These are phyloP conservation scores for Colletotrichum liriopes DNA, from an alignment of 2,329 filamentous ascomycete genomes.

Conservation along the genomic window DNA sequence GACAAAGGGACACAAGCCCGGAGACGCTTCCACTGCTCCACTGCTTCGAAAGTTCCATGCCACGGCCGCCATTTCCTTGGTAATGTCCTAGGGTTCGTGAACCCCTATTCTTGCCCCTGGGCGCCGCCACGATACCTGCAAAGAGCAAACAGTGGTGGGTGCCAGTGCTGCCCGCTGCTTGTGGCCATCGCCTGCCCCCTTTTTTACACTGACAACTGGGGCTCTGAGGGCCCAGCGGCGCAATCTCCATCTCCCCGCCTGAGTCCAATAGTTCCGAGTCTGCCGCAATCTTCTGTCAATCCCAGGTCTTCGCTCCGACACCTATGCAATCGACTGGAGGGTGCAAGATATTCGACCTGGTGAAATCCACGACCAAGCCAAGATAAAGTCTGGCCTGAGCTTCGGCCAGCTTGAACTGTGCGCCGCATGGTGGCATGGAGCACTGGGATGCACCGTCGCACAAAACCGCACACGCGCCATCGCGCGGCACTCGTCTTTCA, in stretches of 20 bases:
- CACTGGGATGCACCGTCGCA: slow-evolving; percentile 31
- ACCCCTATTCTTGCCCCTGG: slow-evolving; percentile 38
- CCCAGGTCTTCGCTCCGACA: not conserved
- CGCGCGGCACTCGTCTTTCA: slow-evolving; percentile 30
- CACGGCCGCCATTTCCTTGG: slow-evolving; percentile 17
- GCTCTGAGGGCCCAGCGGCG: slow-evolving; percentile 13
- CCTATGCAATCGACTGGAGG: not conserved
- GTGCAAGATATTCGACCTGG: slow-evolving; percentile 9
- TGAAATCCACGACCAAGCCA: slow-evolving; percentile 15
- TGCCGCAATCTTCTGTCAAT: slow-evolving; percentile 5
- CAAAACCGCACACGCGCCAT: slow-evolving; percentile 35
- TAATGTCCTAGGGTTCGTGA: slow-evolving; percentile 29
- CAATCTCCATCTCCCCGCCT: slow-evolving; percentile 31
- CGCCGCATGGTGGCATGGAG: slow-evolving; percentile 9
- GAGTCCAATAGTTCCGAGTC: slow-evolving; percentile 13
- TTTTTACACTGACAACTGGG: slow-evolving; percentile 24
- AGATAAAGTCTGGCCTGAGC: slow-evolving; percentile 34
- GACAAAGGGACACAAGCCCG: slow-evolving; percentile 33
- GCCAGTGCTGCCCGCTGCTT: not conserved
- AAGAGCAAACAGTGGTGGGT: not conserved
- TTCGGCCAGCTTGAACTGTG: slow-evolving; percentile 32
- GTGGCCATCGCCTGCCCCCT: slow-evolving; percentile 20
- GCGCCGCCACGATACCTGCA: slow-evolving; percentile 13
- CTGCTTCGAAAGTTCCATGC: slow-evolving; percentile 41
- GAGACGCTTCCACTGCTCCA: slow-evolving; percentile 30